These are phyloP conservation scores for Sinapis alba DNA, from an alignment of 441 rosid genomes.

Conservation along the genomic window DNA sequence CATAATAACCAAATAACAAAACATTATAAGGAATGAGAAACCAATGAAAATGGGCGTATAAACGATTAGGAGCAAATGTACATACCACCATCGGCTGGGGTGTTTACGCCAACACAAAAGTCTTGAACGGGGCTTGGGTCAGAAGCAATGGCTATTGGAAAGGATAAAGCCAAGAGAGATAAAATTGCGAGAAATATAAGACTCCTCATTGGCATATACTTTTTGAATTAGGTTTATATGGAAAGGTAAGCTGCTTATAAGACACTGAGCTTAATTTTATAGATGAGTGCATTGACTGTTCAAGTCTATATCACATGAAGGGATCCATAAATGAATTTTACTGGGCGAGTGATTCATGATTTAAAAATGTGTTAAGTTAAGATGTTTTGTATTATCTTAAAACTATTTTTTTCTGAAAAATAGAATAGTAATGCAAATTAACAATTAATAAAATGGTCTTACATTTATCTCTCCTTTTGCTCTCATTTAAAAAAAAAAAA, in stretches of 20 bases:
- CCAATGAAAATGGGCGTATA: not conserved
- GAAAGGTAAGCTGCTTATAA: not conserved
- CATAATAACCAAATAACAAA: conserved; percentile 2
- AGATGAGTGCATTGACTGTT: not conserved
- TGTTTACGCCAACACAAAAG: conserved; percentile 43
- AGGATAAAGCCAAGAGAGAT: conserved; percentile 11
- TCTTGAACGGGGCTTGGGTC: conserved; percentile 52
- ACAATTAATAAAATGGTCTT: too few relatives aligned
- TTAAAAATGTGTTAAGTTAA: too few relatives aligned
- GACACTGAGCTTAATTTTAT: not conserved
- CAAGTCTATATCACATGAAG: not conserved
- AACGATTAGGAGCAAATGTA: not conserved
- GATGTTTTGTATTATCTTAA: too few relatives aligned
- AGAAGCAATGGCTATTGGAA: conserved; percentile 26
- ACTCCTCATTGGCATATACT: conserved; percentile 10
- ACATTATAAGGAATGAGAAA: not conserved
- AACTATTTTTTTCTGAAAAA: too few relatives aligned
- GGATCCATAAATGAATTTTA: not conserved
- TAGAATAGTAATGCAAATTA: too few relatives aligned
- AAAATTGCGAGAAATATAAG: not conserved
- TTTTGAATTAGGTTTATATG: not conserved
- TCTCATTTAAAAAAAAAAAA: too few relatives aligned
- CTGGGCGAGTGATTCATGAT: not conserved
- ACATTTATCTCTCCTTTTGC: too few relatives aligned
- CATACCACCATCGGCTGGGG: conserved; percentile 34